These are phyloP conservation scores for Trametes elegans DNA, from an alignment of 768 basidiomycete species.

Conservation along the genomic window DNA sequence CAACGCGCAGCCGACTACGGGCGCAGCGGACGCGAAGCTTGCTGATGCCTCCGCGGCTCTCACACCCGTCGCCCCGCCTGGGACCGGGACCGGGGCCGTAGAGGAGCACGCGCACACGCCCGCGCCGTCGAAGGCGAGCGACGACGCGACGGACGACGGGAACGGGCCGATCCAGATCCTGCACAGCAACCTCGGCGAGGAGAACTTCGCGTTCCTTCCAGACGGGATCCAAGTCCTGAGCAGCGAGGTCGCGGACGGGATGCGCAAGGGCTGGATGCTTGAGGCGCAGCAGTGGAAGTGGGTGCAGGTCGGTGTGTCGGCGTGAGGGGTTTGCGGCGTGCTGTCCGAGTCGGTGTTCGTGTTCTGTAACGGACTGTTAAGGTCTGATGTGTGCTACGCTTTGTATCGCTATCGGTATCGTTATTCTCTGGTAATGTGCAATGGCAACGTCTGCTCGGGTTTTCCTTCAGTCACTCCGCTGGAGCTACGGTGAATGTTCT, in stretches of 20 bases:
- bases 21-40: neutral
- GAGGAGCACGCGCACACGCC: too few species aligned
- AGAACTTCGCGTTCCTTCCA: conserved; percentile 27
- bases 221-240: conserved; percentile 31
- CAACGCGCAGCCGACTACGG: neutral
- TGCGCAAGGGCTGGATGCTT: conserved; percentile 32
- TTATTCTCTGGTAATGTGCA: conserved; percentile 4
- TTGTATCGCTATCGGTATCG: conserved; percentile 15
- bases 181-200: conserved; percentile 25
- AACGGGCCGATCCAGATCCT: conserved; percentile 21
- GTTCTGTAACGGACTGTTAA: too few species aligned
- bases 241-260: conserved; percentile 24
- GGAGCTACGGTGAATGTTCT: too few species aligned
- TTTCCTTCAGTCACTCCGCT: too few species aligned
- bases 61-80: neutral
- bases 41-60: neutral
- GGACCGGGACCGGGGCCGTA: too few species aligned
- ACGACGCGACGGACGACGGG: conserved; percentile 6
- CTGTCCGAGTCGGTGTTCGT: neutral
- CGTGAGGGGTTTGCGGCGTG: neutral
- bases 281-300: conserved; percentile 32
- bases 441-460: neutral
- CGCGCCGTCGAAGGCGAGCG: conserved; percentile 9
- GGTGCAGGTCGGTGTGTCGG: conserved; percentile 22
- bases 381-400: conserved; percentile 2